Base-by-base conservation (phyloP, 805 yeast genomes). In the Hemisphaericaspora nanyangensis region DNA sequence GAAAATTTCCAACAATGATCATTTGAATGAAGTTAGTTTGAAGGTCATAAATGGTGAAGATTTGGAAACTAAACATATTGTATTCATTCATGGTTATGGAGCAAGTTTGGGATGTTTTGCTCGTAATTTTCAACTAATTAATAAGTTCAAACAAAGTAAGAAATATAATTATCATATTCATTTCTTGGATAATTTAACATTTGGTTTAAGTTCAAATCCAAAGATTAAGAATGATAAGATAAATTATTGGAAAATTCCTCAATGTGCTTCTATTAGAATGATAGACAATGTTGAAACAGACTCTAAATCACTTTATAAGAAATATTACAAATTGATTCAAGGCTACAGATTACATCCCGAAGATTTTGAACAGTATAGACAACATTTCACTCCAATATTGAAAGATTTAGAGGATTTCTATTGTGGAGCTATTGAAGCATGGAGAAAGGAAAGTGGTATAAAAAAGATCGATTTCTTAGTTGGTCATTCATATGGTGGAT, bases 401-500 rank as follows among this genome's bases (percentile, higher is more conserved):
- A 22, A 50, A 11, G 65, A 65, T 10, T 74, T 79, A 26, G 86
- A 83, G 47, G 52, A 65, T 12, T 74, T 78, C 47, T 84, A 82
- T 46, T 54, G 75, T 6, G 74, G 72, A 7, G 74, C 81, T 2
- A 56, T 86, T 6, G 91, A 85, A 37, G 55, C 60, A 6, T 85
- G 95, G 93, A 64, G 93, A 49, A 42, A 40, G 6, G 60, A 50
- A 7, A 62, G 73, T 16, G 66, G 68, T 0, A 55, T 85, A 8
- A 71, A 67, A 1, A 70, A 75, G 44, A 72, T 86, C 29, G 72
- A 68, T 47, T 82, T 76, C 50, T 53, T 86, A 11, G 61, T 85
- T 16, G 91, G 88, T 0, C 95, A 86, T 57, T 85, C 95, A 0
- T 79, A 77, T 46, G 95, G 95, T 24, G 93, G 88, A 0, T 81